These are phyloP conservation scores for Setaria italica DNA, from an alignment of 202 grass and related monocot species.

Conservation along the genomic window DNA sequence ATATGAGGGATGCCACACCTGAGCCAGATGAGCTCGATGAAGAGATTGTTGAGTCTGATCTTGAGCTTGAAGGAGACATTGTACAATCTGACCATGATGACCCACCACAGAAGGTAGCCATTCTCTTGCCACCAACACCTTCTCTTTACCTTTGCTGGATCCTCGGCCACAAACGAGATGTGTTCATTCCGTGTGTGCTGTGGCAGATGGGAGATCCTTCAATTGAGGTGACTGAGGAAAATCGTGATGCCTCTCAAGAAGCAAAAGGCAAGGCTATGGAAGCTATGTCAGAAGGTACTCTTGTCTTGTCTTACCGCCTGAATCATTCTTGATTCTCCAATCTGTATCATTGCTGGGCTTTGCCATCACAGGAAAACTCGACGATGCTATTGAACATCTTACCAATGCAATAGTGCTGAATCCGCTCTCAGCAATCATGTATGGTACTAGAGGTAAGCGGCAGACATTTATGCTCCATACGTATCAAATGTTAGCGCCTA, in stretches of 20 bases:
- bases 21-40: constrained; percentile 82
- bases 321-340: neutral
- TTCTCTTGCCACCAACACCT: neutral
- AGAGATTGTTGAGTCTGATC: constrained; percentile 87
- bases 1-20: constrained; percentile 56
- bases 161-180: neutral
- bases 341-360: neutral
- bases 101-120: constrained; percentile 72
- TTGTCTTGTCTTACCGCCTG: neutral
- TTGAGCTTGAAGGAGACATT: constrained; percentile 86
- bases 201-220: constrained; percentile 86
- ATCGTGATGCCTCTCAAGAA: constrained; percentile 84
- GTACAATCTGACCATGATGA: constrained; percentile 83
- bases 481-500: constrained; percentile 7
- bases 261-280: constrained; percentile 85
- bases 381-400: constrained; percentile 88
- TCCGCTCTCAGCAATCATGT: constrained; percentile 94
- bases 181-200: neutral
- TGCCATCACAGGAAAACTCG: constrained; percentile 64
- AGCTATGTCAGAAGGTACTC: constrained; percentile 84
- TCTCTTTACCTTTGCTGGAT: neutral
- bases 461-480: neutral
- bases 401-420: constrained; percentile 87
- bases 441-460: constrained; percentile 82
- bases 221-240: constrained; percentile 86